These are phyloP conservation scores for Yamadazyma phyllophila DNA, from an alignment of 805 yeast genomes.

Conservation along the genomic window DNA sequence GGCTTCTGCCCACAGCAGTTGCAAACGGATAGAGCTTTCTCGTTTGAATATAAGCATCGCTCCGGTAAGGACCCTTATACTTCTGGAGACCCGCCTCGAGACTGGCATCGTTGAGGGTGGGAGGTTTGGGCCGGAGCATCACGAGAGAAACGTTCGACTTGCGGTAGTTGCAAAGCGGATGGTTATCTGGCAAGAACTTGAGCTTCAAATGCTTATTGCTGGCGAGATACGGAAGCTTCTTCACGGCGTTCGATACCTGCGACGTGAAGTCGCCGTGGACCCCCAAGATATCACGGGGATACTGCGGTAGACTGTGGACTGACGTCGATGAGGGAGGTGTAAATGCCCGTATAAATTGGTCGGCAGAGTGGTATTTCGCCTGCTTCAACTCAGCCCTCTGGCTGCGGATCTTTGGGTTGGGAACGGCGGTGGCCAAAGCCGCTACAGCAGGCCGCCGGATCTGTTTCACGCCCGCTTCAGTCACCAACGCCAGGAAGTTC, in stretches of 20 bases:
- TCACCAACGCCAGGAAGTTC: too few relatives aligned
- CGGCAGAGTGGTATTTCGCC: background rate
- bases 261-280: conserved; percentile 21
- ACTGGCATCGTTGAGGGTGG: conserved; percentile 23
- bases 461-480: too few relatives aligned
- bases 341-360: conserved; percentile 2
- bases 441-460: too few relatives aligned
- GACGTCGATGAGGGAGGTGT: conserved; percentile 10
- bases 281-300: conserved; percentile 36
- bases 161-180: conserved; percentile 25
- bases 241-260: conserved; percentile 9
- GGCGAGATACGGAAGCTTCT: conserved; percentile 14
- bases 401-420: too few relatives aligned
- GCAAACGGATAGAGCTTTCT: conserved; percentile 26
- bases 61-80: conserved; percentile 29
- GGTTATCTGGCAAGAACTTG: conserved; percentile 29
- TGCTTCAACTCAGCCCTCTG: too few relatives aligned
- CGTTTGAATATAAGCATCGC: conserved; percentile 3
- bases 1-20: conserved; percentile 31
- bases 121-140: conserved; percentile 28
- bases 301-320: conserved; percentile 21
- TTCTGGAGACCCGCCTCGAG: conserved; percentile 19
- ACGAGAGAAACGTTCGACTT: conserved; percentile 40
- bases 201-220: conserved; percentile 20
- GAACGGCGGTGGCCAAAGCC: too few relatives aligned